Conservation (phyloP, 2,329 filamentous ascomycete genomes). For the Mollisiaceae sp. region DNA sequence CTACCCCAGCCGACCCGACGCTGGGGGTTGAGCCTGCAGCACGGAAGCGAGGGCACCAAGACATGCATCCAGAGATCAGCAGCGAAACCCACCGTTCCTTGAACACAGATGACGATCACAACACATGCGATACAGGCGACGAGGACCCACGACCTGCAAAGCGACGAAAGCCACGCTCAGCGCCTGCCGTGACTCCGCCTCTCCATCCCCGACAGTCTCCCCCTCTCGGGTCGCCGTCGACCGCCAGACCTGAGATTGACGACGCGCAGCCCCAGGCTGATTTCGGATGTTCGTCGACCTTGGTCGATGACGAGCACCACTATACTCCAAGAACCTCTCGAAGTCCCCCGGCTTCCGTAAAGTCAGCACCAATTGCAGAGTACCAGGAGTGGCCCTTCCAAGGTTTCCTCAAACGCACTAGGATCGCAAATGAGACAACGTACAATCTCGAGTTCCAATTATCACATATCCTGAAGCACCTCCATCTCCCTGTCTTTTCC, state of each 20-base stretch:
- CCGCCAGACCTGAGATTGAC: conserved; percentile 12
- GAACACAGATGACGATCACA: conserved; percentile 19
- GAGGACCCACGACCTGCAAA: conserved; percentile 28
- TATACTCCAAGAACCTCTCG: conserved; percentile 22
- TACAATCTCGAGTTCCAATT: conserved; percentile 28
- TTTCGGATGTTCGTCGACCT: conserved; percentile 14
- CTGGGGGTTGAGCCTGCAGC: not conserved
- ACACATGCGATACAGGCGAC: conserved; percentile 21
- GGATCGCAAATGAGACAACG: conserved; percentile 22
- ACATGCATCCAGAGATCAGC: not conserved
- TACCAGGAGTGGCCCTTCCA: conserved; percentile 33
- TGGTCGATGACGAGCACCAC: conserved; percentile 17
- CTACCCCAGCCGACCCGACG: not conserved
- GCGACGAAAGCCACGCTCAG: conserved; percentile 26
- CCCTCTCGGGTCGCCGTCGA: conserved; percentile 15
- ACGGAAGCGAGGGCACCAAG: conserved; percentile 23
- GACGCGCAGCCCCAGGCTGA: conserved; percentile 15
- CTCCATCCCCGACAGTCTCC: conserved; percentile 11
- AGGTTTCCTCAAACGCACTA: conserved; percentile 30
- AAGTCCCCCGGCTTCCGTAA: conserved; percentile 15
- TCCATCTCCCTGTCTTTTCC: no score
- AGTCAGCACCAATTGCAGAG: conserved; percentile 25
- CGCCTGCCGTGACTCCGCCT: conserved; percentile 22
- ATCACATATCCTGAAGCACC: conserved; percentile 18
- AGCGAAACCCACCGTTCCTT: conserved; percentile 17